Percentiles rank a stretch among this genome's conserved stretches.
phyloP scores from a whole-genome alignment of 176 grass and related monocot genomes.

The Microstegium vimineum region DNA sequence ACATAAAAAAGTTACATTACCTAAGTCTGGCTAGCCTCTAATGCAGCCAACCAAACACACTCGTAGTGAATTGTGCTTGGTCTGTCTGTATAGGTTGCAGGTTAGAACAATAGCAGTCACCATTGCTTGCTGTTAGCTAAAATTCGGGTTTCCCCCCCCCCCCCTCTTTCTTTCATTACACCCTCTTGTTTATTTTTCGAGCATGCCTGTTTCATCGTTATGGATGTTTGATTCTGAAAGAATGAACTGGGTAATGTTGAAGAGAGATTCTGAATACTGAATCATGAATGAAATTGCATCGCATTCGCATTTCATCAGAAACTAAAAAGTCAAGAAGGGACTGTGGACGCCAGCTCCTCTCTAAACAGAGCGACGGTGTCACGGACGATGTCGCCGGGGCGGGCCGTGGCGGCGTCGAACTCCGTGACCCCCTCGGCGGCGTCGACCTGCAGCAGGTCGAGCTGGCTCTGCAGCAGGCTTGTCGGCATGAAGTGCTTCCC shows the following conservation, averaged over 20 bases:
- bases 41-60: too few relatives aligned
- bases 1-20: too few relatives aligned
- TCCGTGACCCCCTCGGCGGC: constrained; percentile 42
- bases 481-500: constrained; percentile 75
- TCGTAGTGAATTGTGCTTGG: neutral
- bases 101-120: constrained; percentile 29
- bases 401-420: constrained; percentile 27
- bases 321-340: neutral
- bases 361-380: constrained; percentile 44
- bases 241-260: constrained; percentile 45
- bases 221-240: constrained; percentile 19
- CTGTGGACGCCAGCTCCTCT: constrained; percentile 9
- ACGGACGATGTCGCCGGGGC: constrained; percentile 25
- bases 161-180: neutral
- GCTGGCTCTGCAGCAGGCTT: constrained; percentile 63
- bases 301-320: neutral
- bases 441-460: constrained; percentile 56
- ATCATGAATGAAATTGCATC: neutral
- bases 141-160: too few relatives aligned
- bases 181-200: neutral
- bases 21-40: too few relatives aligned
- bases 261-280: neutral
- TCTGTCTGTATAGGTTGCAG: constrained; percentile 52
- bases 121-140: constrained; percentile 36
- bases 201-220: constrained; percentile 19